Base-by-base conservation (phyloP, 1,284 basidiomycete species). In the Psilocybe mexicana region DNA sequence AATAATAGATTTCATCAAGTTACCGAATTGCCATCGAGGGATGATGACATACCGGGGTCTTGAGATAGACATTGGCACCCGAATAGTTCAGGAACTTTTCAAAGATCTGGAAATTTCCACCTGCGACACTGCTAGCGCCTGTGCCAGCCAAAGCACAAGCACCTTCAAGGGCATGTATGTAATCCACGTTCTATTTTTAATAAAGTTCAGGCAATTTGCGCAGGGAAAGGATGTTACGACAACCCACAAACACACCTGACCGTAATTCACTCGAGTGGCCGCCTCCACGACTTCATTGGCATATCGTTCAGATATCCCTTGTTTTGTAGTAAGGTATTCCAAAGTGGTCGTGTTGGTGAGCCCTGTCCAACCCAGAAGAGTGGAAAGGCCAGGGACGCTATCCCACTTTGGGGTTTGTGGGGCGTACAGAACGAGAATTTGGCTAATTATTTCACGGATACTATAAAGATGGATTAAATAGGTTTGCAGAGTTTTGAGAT, bases 51-150 rank as follows among this genome's bases (percentile, higher is more conserved):
- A 93, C 92, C 52, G 81, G 75, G 0, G 90, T 90, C 57, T 86
- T 82, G 6, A 95, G 79, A 63, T 82, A 79, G 1, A 94, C 72
- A 2, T 79, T 82, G 2, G 93, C 93, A 7, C 80, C 79, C 6
- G 91, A 91, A 10, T 78, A 76, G 7, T 83, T 77, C 40, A 96
- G 70, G 76, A 98, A 95, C 47, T 85, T 72, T 63, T 94, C 86
- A 69, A 98, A 98, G 44, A 98, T 81, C 64, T 84, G 83, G 72
- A 83, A 92, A 73, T 98, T 98, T 1, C 96, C 96, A 2, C 90
- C 88, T 60, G 79, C 74, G 49, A 98, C 82, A 12, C 82, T 79
- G 0, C 76, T 76, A 0, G 93, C 93, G 4, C 88, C 87, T 0
- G 70, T 75, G 0, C 93, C 81, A 1, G 93, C 93, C 73, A 98